phyloP scores from a whole-genome alignment of 805 yeast genomes.

The Blastobotrys parvus region DNA sequence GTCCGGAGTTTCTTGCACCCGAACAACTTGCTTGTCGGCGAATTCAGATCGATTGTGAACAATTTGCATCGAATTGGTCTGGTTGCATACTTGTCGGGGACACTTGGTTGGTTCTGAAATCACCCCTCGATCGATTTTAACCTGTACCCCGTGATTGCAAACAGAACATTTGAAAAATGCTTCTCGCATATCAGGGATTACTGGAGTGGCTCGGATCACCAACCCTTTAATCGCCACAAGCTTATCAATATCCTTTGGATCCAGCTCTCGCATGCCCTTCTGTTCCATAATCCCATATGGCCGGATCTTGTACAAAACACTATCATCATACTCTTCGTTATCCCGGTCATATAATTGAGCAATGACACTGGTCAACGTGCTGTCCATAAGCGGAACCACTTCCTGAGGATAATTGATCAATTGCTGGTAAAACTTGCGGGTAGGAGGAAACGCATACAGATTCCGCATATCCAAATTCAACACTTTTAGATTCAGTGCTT shows the following conservation, averaged over 20 bases:
- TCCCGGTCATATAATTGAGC: conserved; percentile 36
- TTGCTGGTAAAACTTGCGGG: conserved; percentile 76
- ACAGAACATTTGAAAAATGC: conserved; percentile 94
- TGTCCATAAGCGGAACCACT: conserved; percentile 96
- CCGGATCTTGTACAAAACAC: conserved; percentile 75
- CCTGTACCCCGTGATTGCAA: conserved; percentile 86
- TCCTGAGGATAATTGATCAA: conserved; percentile 92
- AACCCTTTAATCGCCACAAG: conserved; percentile 86
- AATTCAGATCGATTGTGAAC: conserved; percentile 88
- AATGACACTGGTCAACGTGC: conserved; percentile 83
- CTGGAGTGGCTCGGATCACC: conserved; percentile 78
- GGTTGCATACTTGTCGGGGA: conserved; percentile 81
- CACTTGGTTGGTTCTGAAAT: conserved; percentile 90
- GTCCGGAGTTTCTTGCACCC: conserved; percentile 93
- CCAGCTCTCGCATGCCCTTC: conserved; percentile 83
- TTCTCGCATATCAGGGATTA: conserved; percentile 95
- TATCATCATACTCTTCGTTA: conserved; percentile 48
- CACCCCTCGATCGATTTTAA: conserved; percentile 89
- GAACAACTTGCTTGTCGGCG: conserved; percentile 91
- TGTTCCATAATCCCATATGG: conserved; percentile 69
- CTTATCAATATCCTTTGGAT: conserved; percentile 92
- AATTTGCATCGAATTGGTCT: conserved; percentile 77
- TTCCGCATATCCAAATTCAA: conserved; percentile 79
- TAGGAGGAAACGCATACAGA: conserved; percentile 62
- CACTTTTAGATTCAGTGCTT: conserved; percentile 69